phyloP scores from a whole-genome alignment of 106 monocot species.

The Dendrobium huoshanense region DNA sequence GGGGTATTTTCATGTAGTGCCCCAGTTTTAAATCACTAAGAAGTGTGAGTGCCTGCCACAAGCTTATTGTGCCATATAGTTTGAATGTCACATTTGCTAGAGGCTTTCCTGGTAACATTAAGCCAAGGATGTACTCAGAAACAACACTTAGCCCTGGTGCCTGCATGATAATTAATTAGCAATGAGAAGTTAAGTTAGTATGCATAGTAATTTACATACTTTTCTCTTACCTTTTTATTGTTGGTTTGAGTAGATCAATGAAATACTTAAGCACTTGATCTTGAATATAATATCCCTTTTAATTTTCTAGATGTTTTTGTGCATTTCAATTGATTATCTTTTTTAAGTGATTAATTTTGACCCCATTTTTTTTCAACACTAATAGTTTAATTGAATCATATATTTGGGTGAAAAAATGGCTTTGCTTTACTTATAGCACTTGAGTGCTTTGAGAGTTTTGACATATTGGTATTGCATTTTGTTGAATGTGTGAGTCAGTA shows the following conservation, averaged over 20 bases:
- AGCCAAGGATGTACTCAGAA: constrained; percentile 16
- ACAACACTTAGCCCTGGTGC: not conserved
- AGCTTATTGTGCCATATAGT: constrained; percentile 28
- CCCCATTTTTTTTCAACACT: too few species aligned
- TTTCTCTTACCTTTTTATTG: not conserved
- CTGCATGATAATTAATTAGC: not conserved
- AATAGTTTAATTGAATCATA: too few species aligned
- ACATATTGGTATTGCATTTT: too few species aligned
- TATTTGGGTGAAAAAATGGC: too few species aligned
- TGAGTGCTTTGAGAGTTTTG: too few species aligned
- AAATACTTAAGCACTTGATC: not conserved
- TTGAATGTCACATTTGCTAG: constrained; percentile 30
- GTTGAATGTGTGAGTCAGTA: too few species aligned
- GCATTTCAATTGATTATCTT: too few species aligned
- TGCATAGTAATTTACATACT: not conserved
- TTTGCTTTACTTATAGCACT: too few species aligned
- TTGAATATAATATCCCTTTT: too few species aligned
- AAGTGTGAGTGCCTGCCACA: constrained; percentile 20
- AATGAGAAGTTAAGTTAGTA: not conserved
- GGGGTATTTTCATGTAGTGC: constrained; percentile 32
- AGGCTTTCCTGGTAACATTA: constrained; percentile 19
- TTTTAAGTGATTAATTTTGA: too few species aligned
- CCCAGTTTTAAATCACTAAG: constrained; percentile 23
- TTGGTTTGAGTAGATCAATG: not conserved
- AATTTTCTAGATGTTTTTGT: not conserved